Conservation (phyloP, 2,329 filamentous ascomycete genomes). For the Venturia effusa region DNA sequence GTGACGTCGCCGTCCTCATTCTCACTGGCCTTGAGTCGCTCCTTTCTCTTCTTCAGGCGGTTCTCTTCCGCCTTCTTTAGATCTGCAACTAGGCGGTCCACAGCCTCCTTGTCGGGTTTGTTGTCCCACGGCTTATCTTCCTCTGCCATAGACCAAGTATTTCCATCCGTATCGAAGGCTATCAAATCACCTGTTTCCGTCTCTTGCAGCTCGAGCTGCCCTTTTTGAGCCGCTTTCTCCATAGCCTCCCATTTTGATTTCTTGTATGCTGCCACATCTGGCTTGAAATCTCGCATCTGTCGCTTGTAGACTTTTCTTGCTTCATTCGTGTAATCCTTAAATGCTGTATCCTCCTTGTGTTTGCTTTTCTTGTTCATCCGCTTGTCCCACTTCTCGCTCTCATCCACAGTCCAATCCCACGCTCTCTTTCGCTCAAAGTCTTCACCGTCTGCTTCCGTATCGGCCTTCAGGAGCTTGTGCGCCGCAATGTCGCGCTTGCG, state of each 20-base stretch:
- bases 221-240: constrained; percentile 71
- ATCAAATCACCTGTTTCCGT: constrained; percentile 91
- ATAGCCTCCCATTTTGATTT: constrained; percentile 76
- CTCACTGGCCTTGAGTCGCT: constrained; percentile 59
- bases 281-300: constrained; percentile 66
- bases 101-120: constrained; percentile 73
- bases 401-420: constrained; percentile 97
- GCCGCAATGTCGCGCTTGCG: constrained; percentile 79
- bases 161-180: constrained; percentile 82
- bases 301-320: constrained; percentile 89
- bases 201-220: constrained; percentile 86
- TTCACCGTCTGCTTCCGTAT: constrained; percentile 71
- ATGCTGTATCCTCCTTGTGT: constrained; percentile 75
- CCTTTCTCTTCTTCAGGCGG: constrained; percentile 73
- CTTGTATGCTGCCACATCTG: constrained; percentile 76
- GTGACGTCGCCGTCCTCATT: constrained; percentile 88
- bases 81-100: constrained; percentile 80
- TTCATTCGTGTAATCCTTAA: constrained; percentile 80
- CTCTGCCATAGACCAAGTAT: constrained; percentile 82
- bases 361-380: constrained; percentile 75
- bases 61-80: constrained; percentile 80
- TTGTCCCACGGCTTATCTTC: constrained; percentile 72
- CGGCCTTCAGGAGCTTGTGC: constrained; percentile 87
- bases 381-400: constrained; percentile 88
- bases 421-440: constrained; percentile 97